Evolutionary conservation across 2,329 filamentous ascomycete species (phyloP).

Genomic region (Aspergillus sp.): DNA sequence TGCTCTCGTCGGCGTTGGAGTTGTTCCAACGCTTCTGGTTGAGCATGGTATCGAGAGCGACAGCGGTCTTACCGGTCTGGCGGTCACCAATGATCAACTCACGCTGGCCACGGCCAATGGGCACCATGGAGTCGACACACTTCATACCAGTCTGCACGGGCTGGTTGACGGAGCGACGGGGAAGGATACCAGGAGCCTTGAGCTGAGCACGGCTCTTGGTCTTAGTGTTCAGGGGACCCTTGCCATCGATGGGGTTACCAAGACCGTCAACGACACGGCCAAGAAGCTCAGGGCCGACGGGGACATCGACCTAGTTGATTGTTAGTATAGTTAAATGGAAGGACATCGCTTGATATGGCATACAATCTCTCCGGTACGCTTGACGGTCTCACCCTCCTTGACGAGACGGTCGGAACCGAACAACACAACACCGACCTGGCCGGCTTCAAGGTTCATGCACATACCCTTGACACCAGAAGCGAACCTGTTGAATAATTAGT

Average conservation of each 20-base stretch:
- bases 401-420: conserved; percentile 99
- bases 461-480: conserved; percentile 99
- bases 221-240: conserved; percentile 91
- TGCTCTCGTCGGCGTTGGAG: conserved; percentile 74
- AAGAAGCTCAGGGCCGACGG: conserved; percentile 83
- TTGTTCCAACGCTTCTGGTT: conserved; percentile 99
- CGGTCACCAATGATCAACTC: conserved; percentile 99
- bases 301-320: conserved; percentile 59
- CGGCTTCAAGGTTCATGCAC: conserved; percentile 99
- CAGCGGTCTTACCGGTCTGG: conserved; percentile 99
- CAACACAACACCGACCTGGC: conserved; percentile 99
- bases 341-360: conserved; percentile 45
- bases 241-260: conserved; percentile 98
- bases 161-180: conserved; percentile 95
- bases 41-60: conserved; percentile 95
- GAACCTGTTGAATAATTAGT: conserved; percentile 65
- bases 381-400: conserved; percentile 99
- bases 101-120: conserved; percentile 99
- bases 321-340: conserved; percentile 17
- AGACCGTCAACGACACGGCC: conserved; percentile 98
- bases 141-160: conserved; percentile 99
- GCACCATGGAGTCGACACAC: conserved; percentile 99
- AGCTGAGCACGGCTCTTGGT: conserved; percentile 95
- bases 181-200: conserved; percentile 98
- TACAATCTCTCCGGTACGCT: conserved; percentile 99